A percentile compares a stretch with the other conserved stretches of the same genome.
phyloP scores from a whole-genome alignment of 2,329 filamentous ascomycete genomes.

The Cryphonectria japonica region DNA sequence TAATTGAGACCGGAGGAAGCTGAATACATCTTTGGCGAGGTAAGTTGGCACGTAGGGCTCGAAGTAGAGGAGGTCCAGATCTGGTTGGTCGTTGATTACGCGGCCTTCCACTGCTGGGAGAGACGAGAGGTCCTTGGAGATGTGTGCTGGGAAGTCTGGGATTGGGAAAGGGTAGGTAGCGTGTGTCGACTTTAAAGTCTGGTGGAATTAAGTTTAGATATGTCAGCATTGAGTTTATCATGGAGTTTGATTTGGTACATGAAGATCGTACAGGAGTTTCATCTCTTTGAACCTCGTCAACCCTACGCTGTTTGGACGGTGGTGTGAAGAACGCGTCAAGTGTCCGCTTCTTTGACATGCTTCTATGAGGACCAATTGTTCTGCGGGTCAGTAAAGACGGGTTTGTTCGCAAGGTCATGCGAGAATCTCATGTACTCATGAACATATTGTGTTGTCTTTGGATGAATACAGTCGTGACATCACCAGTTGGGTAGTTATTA shows the following conservation, averaged over 20 bases:
- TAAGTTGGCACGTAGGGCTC: constrained; percentile 69
- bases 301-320: constrained; percentile 43
- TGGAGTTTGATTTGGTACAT: constrained; percentile 6
- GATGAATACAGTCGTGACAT: constrained; percentile 22
- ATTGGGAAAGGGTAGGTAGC: constrained; percentile 56
- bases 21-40: constrained; percentile 64
- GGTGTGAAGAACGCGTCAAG: constrained; percentile 71
- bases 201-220: not conserved
- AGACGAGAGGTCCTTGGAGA: constrained; percentile 46
- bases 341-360: constrained; percentile 59
- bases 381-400: not conserved
- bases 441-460: not conserved
- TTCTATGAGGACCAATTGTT: not conserved
- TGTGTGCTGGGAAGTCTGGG: constrained; percentile 43
- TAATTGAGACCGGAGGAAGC: constrained; percentile 70
- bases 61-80: constrained; percentile 76
- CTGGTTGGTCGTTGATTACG: constrained; percentile 66
- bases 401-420: too few relatives aligned
- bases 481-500: constrained; percentile 18
- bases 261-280: not conserved
- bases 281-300: constrained; percentile 20
- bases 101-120: constrained; percentile 57
- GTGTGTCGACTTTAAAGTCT: constrained; percentile 45
- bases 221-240: too few relatives aligned
- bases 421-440: not conserved